Conservation (phyloP, 139 green algal genomes). For the Chara braunii region DNA sequence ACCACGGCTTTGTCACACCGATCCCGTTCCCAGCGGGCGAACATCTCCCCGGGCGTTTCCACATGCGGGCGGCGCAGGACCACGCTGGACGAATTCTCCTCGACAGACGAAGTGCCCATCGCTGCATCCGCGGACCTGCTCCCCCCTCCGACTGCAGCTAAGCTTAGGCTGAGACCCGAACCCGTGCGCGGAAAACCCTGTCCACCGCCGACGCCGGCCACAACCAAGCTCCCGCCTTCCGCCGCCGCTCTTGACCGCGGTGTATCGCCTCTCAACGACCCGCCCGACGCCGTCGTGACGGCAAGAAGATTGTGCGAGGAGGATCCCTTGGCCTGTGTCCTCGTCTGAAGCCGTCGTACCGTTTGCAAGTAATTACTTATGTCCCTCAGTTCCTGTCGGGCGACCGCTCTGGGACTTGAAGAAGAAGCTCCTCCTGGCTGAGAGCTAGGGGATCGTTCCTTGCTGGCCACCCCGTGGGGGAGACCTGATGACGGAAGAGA, state of each 20-base stretch:
- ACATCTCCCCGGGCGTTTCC: constrained; percentile 11
- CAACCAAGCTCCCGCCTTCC: neutral
- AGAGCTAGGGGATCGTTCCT: neutral
- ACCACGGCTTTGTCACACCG: neutral
- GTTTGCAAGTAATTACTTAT: constrained; percentile 15
- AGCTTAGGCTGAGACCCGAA: neutral
- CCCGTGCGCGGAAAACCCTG: neutral
- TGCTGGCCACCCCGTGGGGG: too few species aligned
- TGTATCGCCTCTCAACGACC: neutral
- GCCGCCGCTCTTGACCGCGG: neutral
- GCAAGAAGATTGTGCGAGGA: neutral
- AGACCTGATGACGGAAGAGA: too few species aligned
- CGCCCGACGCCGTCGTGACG: neutral
- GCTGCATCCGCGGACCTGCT: neutral
- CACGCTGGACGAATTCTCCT: neutral
- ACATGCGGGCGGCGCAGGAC: neutral
- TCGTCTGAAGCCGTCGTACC: constrained; percentile 5
- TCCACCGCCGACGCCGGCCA: neutral
- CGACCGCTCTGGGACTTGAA: neutral
- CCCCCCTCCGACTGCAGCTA: neutral
- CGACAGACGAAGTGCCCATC: neutral
- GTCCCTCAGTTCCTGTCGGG: neutral
- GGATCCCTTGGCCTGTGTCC: neutral
- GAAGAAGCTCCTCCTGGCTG: neutral
- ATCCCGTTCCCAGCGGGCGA: constrained; percentile 5